Conservation (phyloP, 1,284 basidiomycete genomes). For the Heliocybe sulcata region DNA sequence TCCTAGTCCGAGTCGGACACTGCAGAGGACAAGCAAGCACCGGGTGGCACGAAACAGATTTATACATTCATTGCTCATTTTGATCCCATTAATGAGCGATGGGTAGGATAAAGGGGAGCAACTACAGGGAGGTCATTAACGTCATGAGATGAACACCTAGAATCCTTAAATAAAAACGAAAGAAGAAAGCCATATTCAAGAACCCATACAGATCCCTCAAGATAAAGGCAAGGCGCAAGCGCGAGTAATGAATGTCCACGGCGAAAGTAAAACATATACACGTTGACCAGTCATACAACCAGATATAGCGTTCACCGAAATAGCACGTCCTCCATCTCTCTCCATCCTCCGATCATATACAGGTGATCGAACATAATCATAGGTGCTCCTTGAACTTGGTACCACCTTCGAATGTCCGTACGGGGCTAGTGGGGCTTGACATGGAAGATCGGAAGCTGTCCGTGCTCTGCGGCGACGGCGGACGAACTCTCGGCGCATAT, state of each 20-base stretch:
- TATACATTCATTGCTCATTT: neutral
- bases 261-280: neutral
- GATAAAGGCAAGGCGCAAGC: neutral
- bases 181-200: neutral
- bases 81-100: neutral
- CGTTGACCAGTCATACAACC: no score
- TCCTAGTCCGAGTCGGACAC: no score
- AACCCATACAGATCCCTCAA: neutral
- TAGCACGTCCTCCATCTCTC: neutral
- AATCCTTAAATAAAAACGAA: neutral
- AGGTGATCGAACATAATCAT: neutral
- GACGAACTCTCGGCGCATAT: neutral
- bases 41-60: no score
- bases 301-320: neutral
- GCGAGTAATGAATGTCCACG: neutral
- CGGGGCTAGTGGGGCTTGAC: slow-evolving; percentile 5
- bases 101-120: neutral
- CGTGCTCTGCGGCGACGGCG: slow-evolving; percentile 1
- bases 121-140: neutral
- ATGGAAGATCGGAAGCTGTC: neutral
- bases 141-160: neutral
- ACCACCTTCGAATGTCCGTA: slow-evolving; percentile 11
- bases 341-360: neutral
- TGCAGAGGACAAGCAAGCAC: no score
- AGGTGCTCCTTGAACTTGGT: slow-evolving; percentile 9